Base-by-base conservation (phyloP, 2,329 filamentous ascomycete genomes). In the Stachybotrys chartarum region DNA sequence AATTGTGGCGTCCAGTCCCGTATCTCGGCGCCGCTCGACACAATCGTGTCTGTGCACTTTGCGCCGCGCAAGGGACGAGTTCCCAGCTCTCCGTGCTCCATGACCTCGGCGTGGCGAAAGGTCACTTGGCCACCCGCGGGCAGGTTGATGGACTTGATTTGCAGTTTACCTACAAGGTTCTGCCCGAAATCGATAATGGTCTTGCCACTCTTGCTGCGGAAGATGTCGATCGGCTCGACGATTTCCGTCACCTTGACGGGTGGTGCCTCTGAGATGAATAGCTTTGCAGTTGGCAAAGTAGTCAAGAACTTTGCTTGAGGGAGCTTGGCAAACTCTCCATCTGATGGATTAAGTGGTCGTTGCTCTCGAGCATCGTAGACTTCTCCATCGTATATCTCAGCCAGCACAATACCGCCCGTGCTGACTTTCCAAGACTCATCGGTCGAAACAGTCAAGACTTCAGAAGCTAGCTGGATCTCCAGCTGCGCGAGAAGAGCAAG, bases 111-210 rank as follows among this genome's bases (percentile, higher is more conserved):
- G 61, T 84, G 81, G 0, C 64, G 65, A 14, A 85, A 67, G 5
- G 67, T 72, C 18, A 84, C 72, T 8, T 65, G 70, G 3, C 72
- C 68, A 1, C 73, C 75, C 3, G 63, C 61, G 0, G 69, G 66
- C 0, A 70, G 75, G 45, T 59, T 60, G 2, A 76, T 62, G 0
- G 66, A 62, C 1, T 60, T 69, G 11, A 83, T 58, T 3, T 67
- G 66, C 1, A 82, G 55, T 59, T 72, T 72, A 1, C 81, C 82
- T 1, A 83, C 80, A 0, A 84, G 66, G 59, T 84, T 83, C 60
- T 84, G 80, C 1, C 80, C 80, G 62, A 84, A 83, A 58, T 84
- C 80, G 6, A 84, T 56, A 1, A 83, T 66, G 0, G 68, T 75
- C 59, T 79, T 79, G 5, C 78, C 77, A 3, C 64, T 64, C 2